Conservation (phyloP, 2,329 filamentous ascomycete species). For the Venturia aucupariae region DNA sequence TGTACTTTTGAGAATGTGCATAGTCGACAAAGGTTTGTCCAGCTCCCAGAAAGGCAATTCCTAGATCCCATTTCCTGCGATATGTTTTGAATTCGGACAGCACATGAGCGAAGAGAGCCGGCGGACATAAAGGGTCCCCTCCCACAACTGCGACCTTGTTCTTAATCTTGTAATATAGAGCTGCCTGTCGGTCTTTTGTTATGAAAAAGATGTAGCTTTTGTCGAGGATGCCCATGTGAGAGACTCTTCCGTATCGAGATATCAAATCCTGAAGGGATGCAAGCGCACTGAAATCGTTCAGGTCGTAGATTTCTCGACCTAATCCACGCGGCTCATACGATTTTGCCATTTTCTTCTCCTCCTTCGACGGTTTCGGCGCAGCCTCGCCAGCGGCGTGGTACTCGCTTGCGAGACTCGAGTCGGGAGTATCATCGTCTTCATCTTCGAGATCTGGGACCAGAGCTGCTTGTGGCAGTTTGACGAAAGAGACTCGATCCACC, state of each 20-base stretch:
- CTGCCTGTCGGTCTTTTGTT: conserved; percentile 24
- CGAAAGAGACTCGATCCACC: conserved; percentile 7
- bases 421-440: not conserved
- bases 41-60: conserved; percentile 30
- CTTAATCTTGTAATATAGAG: conserved; percentile 31
- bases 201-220: conserved; percentile 33
- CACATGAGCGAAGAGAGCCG: conserved; percentile 20
- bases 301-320: conserved; percentile 3
- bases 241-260: conserved; percentile 28
- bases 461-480: conserved; percentile 4
- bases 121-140: conserved; percentile 31
- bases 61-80: conserved; percentile 24
- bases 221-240: conserved; percentile 37
- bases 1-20: conserved; percentile 24
- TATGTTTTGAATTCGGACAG: conserved; percentile 29
- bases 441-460: not conserved
- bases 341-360: conserved; percentile 1
- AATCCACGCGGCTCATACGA: not conserved
- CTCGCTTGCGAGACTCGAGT: conserved; percentile 4
- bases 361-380: not conserved
- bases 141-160: conserved; percentile 30
- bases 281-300: conserved; percentile 25
- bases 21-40: conserved; percentile 27
- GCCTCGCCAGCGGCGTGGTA: not conserved
- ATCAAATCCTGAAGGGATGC: conserved; percentile 25